phyloP scores from a whole-genome alignment of 1,284 basidiomycete species.

The Filobasidium uniguttulatum region DNA sequence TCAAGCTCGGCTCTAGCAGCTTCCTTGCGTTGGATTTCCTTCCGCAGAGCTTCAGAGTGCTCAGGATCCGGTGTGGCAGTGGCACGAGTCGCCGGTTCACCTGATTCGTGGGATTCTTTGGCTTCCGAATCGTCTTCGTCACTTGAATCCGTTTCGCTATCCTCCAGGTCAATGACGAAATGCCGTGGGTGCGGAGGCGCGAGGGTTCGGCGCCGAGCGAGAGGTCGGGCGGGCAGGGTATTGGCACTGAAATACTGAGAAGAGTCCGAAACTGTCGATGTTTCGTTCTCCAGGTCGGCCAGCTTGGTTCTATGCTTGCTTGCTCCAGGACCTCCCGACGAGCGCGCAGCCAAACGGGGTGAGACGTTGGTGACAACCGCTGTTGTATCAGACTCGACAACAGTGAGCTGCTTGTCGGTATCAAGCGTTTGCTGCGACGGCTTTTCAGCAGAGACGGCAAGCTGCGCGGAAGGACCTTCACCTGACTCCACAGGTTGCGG shows the following conservation, averaged over 20 bases:
- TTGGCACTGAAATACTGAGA: not conserved
- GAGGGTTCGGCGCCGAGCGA: too few species aligned
- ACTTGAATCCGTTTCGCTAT: not conserved
- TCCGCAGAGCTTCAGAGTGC: not conserved
- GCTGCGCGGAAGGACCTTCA: too few species aligned
- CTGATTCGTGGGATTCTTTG: too few species aligned
- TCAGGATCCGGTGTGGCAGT: not conserved
- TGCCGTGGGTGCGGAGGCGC: not conserved
- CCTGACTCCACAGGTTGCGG: too few species aligned
- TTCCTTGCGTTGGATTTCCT: not conserved
- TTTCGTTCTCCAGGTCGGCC: not conserved
- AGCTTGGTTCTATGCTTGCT: not conserved
- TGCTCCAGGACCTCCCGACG: too few species aligned
- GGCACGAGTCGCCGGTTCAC: not conserved
- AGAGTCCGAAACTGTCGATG: not conserved
- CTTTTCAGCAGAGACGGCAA: too few species aligned
- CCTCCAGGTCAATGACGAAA: conserved; percentile 1
- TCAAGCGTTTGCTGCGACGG: too few species aligned
- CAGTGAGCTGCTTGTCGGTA: too few species aligned
- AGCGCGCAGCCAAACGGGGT: too few species aligned
- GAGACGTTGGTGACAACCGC: too few species aligned
- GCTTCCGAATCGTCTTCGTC: not conserved
- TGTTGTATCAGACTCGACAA: too few species aligned
- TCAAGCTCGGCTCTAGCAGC: not conserved
- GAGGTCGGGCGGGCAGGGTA: not conserved